A percentile compares a stretch with the other conserved stretches of the same genome.
These are phyloP conservation scores for Cucurbita ficifolia DNA, from an alignment of 306 rosid species.

Conservation along the genomic window DNA sequence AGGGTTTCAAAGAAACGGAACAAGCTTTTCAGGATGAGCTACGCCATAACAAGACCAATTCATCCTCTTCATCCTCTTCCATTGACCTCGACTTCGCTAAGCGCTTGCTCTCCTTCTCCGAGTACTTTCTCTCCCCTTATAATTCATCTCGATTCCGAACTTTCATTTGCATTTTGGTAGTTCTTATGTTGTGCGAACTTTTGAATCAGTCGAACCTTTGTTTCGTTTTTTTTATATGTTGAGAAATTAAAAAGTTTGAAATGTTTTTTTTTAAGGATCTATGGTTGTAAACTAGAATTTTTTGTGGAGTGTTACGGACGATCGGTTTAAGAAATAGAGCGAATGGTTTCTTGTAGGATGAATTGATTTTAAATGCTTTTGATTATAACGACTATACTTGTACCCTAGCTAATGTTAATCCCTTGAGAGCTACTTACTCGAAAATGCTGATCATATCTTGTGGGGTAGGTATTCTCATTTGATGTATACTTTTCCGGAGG, in stretches of 20 bases:
- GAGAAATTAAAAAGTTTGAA: neutral
- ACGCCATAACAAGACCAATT: slow-evolving; percentile 22
- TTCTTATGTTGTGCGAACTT: neutral
- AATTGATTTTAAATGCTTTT: neutral
- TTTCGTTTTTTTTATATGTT: neutral
- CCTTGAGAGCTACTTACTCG: neutral
- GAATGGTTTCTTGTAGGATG: neutral
- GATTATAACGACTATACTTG: neutral
- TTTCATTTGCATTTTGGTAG: neutral
- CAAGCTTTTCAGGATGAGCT: slow-evolving; percentile 59
- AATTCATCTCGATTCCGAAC: neutral
- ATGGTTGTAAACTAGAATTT: neutral
- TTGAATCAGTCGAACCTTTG: neutral
- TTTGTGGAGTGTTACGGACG: too few relatives aligned
- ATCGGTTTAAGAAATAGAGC: neutral
- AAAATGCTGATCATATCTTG: neutral
- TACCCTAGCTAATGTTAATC: neutral
- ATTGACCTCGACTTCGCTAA: slow-evolving; percentile 51
- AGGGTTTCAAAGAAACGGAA: slow-evolving; percentile 60
- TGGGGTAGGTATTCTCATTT: neutral
- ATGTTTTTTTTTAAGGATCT: neutral
- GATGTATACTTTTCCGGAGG: neutral
- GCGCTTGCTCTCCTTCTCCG: slow-evolving; percentile 43
- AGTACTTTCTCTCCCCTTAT: slow-evolving; percentile 19
- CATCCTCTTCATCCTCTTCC: slow-evolving; percentile 20